Base-by-base conservation (phyloP, 2,329 filamentous ascomycete genomes). In the Didymosphaeria variabile region DNA sequence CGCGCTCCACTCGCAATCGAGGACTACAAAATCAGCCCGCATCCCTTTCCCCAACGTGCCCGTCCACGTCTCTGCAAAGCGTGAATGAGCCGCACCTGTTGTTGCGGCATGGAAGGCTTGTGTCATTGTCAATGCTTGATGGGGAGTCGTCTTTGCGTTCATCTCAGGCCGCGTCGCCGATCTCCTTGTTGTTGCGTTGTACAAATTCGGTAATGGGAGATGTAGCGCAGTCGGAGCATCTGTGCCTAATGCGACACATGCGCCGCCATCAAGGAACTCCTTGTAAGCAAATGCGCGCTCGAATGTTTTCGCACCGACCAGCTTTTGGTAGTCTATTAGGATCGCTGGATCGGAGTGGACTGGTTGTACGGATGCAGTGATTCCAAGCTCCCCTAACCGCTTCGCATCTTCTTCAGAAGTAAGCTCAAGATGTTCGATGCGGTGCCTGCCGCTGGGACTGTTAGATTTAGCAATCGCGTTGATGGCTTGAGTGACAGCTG, bases 281-380 rank as follows among this genome's bases (percentile, higher is more conserved):
- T 82, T 81, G 72, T 90, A 90, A 0, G 88, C 86, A 67, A 90
- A 90, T 0, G 87, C 87, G 15, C 87, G 80, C 53, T 79, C 79
- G 76, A 87, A 86, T 1, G 87, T 80, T n/a, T 82, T 76, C 1
- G 73, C 67, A 1, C 86, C 87, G 5, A 90, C 76, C 17, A 90
- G 80, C 9, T 79, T 77, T 0, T 86, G 86, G 86, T 88, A 90
- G 0, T 86, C 87, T 29, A 82, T 79, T 3, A 90, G 76, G 58
- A 89, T 87, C 0, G 87, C 85, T 0, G 88, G 88, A 73, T 97
- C 93, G 67, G 93, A 91, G 77, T 93, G 96, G 80, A 96, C 97
- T 21, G 93, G 95, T 81, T 97, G 92, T 66, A 97, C 96, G 59
- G 91, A 91, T 61, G 97, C 93, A 57, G 93, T 97, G 75, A 90